These are phyloP conservation scores for Schizonepeta tenuifolia DNA, from an alignment of 257 asterid species.

Conservation along the genomic window DNA sequence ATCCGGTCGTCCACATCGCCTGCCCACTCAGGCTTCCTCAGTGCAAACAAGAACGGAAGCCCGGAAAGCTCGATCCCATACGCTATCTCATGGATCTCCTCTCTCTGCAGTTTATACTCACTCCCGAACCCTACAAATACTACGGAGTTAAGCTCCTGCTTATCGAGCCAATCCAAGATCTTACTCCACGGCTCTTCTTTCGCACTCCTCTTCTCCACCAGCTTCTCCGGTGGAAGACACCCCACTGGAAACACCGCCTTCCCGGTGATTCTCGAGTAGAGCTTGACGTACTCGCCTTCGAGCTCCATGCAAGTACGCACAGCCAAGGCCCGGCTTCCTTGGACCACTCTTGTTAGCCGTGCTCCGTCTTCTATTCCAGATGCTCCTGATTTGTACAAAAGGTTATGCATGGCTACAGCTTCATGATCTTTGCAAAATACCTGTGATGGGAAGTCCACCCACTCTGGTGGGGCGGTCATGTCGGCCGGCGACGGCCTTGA, in stretches of 20 bases:
- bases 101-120: constrained; percentile 26
- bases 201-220: not conserved
- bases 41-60: constrained; percentile 36
- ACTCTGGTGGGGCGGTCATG: constrained; percentile 15
- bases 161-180: constrained; percentile 35
- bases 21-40: constrained; percentile 27
- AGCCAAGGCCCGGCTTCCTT: constrained; percentile 19
- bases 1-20: not conserved
- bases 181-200: constrained; percentile 24
- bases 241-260: constrained; percentile 41
- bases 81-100: constrained; percentile 41
- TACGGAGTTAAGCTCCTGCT: constrained; percentile 22
- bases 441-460: constrained; percentile 30
- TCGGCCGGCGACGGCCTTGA: not conserved
- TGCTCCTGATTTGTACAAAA: not conserved
- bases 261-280: constrained; percentile 24
- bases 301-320: constrained; percentile 36
- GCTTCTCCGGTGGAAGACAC: constrained; percentile 31
- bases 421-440: constrained; percentile 12
- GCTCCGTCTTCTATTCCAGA: constrained; percentile 25
- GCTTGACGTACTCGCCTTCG: constrained; percentile 29
- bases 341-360: constrained; percentile 12
- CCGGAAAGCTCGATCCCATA: constrained; percentile 36
- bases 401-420: not conserved
- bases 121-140: constrained; percentile 44